Base-by-base conservation (phyloP, 2,329 filamentous ascomycete genomes). In the Pseudohalonectria lignicola region DNA sequence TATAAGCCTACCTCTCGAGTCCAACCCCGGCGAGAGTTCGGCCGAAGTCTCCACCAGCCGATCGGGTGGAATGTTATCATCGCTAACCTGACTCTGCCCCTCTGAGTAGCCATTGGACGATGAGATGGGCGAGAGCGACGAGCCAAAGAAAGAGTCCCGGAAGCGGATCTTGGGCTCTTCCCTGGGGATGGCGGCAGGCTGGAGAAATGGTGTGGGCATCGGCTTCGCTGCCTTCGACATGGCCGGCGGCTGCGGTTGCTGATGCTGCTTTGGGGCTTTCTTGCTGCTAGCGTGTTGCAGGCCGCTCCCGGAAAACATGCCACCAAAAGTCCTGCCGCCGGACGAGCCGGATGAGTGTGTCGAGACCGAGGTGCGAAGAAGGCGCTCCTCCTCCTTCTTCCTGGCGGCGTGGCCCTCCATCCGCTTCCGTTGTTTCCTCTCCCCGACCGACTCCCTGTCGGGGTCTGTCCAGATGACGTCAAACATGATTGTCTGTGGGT, bases 381-480 rank as follows among this genome's bases (percentile, higher is more conserved):
- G 4, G 13, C 29, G 28, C 4, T 55, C 51, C 16, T 47, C 40
- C 34, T 52, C 55, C 39, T 54, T 59, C 17, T 53, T 57, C 19
- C 36, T 20, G 31, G 31, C 7, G 13, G 19, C 32, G 10, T 31
- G 25, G 3, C 29, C 15, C 42, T 62, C 62, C 34, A 52, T 49
- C 43, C 66, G 64, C 47, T 73, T 75, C 34, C 63, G 65, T 2
- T 65, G 61, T 13, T 65, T 64, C 39, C 66, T 62, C 49, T 76
- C 66, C 3, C 71, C 69, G 13, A 75, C 63, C 8, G 64, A 60
- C 53, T 76, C 68, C 41, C 62, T 57, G 36, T 69, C 59, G 17
- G 67, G 68, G 40, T 76, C 72, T 4, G 69, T 70, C 73, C 73
- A 77, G 34, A 72, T 56, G 23, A 76, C 67, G 49, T 76, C 71